Evolutionary conservation across 2,329 filamentous ascomycete species (phyloP), one percentile per base, ranked within the genome.

Genomic region (Talaromyces sp.): DNA sequence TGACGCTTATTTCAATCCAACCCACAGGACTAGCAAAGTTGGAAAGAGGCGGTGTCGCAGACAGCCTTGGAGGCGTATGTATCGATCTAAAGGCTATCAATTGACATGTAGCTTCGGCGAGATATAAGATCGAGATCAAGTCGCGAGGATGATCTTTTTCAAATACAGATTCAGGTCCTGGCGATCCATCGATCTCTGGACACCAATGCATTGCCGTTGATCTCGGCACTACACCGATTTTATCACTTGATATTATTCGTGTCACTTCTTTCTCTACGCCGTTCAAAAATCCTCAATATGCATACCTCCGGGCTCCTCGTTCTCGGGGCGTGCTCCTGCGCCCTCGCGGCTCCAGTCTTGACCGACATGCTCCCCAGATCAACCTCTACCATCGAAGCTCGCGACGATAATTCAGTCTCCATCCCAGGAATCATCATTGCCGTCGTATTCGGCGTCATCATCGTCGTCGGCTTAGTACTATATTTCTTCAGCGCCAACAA

Each of bases 401-500:
- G 60, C 52, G 56, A 62, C 17, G 7, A n/a, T 27, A 32, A 42
- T 22, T 54, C 25, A 30, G 13, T 62, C 25, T 25, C 51, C 32
- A 15, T 62, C 4, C 55, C 57, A 7, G 60, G 60, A 52, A 62
- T 62, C n/a, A 22, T 62, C 22, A 52, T 62, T 36, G 60, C 39
- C 9, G 27, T 53, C 11, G 11, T 62, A 53, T 19, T 62, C 22
- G 57, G 39, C 15, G 28, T 51, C 32, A 33, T 54, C 17, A 17
- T 59, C 11, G 9, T 56, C 19, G 17, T 15, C 30, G 49, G 22
- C 19, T 22, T 62, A 22, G 19, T 56, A 15, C 42, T 53, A 53
- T 62, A 62, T 25, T 47, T 58, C 13, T 19, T 59, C n/a, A 62
- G 60, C 27, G 15, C n/a, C 57, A 57, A 62, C 52, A 62, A 56